Percentiles rank a stretch among this genome's conserved stretches.
These are phyloP conservation scores for Pseudopithomyces maydicus DNA, from an alignment of 2,329 filamentous ascomycete genomes.

Conservation along the genomic window DNA sequence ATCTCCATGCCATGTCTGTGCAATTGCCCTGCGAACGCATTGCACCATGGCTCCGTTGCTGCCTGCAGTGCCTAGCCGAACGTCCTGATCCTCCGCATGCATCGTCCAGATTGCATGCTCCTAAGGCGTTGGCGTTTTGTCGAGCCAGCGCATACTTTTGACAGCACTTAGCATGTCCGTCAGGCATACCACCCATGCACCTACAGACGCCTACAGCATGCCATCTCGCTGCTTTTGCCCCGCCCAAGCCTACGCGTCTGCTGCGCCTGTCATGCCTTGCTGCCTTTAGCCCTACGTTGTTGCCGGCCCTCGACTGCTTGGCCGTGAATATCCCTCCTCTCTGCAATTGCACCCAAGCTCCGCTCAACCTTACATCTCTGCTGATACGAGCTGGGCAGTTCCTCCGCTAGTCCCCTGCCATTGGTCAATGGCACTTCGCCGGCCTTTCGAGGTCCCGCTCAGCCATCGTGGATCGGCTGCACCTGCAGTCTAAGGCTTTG, in stretches of 20 bases:
- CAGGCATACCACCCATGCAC: slow-evolving; percentile 47
- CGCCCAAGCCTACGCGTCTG: slow-evolving; percentile 40
- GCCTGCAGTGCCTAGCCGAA: slow-evolving; percentile 34
- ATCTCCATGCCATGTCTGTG: not conserved
- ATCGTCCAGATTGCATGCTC: slow-evolving; percentile 45
- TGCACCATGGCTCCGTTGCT: slow-evolving; percentile 24
- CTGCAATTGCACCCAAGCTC: slow-evolving; percentile 39
- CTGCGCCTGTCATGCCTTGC: slow-evolving; percentile 44
- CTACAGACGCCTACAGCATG: slow-evolving; percentile 40
- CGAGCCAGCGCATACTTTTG: slow-evolving; percentile 49
- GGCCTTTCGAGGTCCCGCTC: slow-evolving; percentile 28
- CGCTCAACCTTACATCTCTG: slow-evolving; percentile 31
- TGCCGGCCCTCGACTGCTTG: slow-evolving; percentile 31
- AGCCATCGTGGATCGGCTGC: slow-evolving; percentile 43
- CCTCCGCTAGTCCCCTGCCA: slow-evolving; percentile 29
- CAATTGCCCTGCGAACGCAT: slow-evolving; percentile 3
- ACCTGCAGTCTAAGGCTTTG: slow-evolving; percentile 32
- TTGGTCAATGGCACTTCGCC: slow-evolving; percentile 35
- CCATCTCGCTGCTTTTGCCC: slow-evolving; percentile 42
- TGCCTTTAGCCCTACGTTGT: slow-evolving; percentile 40
- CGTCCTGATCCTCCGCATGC: slow-evolving; percentile 40
- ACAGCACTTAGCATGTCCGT: slow-evolving; percentile 48
- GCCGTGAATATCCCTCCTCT: slow-evolving; percentile 29
- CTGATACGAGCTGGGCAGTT: slow-evolving; percentile 36
- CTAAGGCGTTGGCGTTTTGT: slow-evolving; percentile 45